Evolutionary conservation across 2,329 filamentous ascomycete species (phyloP), one percentile per base, ranked within the genome.

Genomic region (Arachnopeziza araneosa): DNA sequence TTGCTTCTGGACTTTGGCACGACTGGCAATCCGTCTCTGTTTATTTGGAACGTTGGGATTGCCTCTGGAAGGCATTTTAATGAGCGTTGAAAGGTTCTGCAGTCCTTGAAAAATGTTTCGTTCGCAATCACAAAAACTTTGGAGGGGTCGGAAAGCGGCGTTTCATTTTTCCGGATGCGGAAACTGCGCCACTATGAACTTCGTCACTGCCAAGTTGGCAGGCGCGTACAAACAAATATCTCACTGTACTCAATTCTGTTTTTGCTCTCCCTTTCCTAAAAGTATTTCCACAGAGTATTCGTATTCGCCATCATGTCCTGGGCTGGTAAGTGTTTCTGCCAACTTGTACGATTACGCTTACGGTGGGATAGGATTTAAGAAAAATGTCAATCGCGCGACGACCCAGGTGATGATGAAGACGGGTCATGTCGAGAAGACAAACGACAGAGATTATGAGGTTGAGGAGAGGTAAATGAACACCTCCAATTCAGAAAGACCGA

Each of bases 361-460:
- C 58, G 26, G 59, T 44, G 36, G 55, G 44, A n/a, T 71, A 89
- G 88, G 88, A 66, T 93, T 92, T 80, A 92, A 95, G 80, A 96
- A 96, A 77, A 96, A 96, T 86, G 93, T 98, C 80, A 93, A 95
- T 81, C 91, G 95, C 80, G 93, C 93, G 71, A 97, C 93, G 77
- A 99, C 96, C 79, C 93, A 97, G 87, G 93, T 98, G 64, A 97
- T 99, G 91, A 98, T 99, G 93, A 99, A 99, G 84, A 96, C 93
- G 86, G 91, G 95, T 62, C 95, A 98, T 80, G 96, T 99, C 70
- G 95, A 99, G 78, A 93, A 95, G 79, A 99, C 95, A 24, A 97
- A 93, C 75, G 95, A 99, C 78, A 91, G 96, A 68, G 95, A 98
- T 75, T 99, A 98, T 76, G 95, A 98, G 77, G 93, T 98, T 57